Base-by-base conservation (phyloP, 2,329 filamentous ascomycete species). In the Cladosporium sp. region DNA sequence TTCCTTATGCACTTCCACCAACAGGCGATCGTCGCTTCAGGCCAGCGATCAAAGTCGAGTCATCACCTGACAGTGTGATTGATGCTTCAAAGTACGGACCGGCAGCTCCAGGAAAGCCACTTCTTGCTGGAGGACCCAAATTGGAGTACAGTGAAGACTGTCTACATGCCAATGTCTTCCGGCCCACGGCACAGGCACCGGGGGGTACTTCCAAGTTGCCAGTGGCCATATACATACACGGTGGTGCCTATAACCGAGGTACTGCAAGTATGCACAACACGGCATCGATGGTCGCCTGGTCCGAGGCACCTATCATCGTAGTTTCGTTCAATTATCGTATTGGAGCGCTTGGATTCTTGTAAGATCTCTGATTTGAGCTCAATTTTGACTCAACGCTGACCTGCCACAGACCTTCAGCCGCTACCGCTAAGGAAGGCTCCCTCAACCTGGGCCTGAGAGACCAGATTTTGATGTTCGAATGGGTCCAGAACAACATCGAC, bases 291-390 rank as follows among this genome's bases (percentile, higher is more conserved):
- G 84, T 89, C 15, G 81, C 84, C 5, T 89, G 85, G 69, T 76
- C 74, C 2, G 72, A 72, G 26, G 70, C 76, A 30, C 82, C 83
- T 11, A 76, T 90, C 59, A 77, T 90, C 49, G 84, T 80, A 24
- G 80, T 90, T 63, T 84, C 81, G 73, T 84, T 88, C 76, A 86
- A 86, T 77, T 86, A 90, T 74, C 83, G 89, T 2, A 82, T 91
- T 65, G 88, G 88, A 2, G 84, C 86, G 7, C 79, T 92, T 69
- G 90, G 90, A 0, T 92, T 93, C 77, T 76, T 91, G 38, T 55
- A 32, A 34, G 52, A 34, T 34, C 4, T 14, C 21, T 15, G 8
- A 47, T 12, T 21, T 8, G n/a, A 47, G n/a, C 18, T 21, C 15
- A 21, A 3, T 34, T 34, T 21, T 1, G 8, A 34, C 3, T 21